Conservation (phyloP, 2,329 filamentous ascomycete species). For the Clarireedia monteithiana region DNA sequence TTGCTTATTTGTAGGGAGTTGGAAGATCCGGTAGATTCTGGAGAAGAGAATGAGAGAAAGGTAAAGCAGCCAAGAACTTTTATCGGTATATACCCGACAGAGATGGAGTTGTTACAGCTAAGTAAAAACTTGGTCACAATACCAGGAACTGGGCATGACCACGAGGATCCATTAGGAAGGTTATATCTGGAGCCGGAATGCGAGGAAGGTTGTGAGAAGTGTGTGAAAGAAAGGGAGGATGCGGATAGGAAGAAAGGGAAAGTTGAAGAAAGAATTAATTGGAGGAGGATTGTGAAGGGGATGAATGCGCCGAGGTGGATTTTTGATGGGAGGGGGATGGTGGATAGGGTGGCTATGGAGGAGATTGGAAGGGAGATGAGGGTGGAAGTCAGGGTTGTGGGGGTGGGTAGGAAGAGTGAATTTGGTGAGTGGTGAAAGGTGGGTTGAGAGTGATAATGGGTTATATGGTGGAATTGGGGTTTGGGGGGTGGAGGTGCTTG, state of each 20-base stretch:
- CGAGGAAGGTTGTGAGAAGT: conserved; percentile 28
- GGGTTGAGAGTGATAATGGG: too few species aligned
- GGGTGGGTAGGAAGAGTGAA: conserved; percentile 10
- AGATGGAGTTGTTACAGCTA: neutral
- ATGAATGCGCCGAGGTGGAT: conserved; percentile 41
- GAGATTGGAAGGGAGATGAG: conserved; percentile 18
- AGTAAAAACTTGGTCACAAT: neutral
- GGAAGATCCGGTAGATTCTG: conserved; percentile 24
- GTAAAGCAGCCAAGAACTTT: conserved; percentile 21
- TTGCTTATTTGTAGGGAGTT: conserved; percentile 46
- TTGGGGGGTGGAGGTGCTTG: too few species aligned
- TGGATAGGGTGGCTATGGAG: conserved; percentile 24
- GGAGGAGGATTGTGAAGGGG: conserved; percentile 36
- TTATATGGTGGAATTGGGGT: too few species aligned
- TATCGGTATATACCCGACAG: neutral
- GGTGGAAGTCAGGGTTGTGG: conserved; percentile 17
- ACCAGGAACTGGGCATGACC: too few species aligned
- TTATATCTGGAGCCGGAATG: conserved; percentile 23
- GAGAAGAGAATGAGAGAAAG: neutral
- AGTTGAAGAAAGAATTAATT: conserved; percentile 31
- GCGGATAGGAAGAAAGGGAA: conserved; percentile 16
- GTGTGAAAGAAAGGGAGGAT: conserved; percentile 13
- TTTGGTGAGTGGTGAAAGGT: neutral
- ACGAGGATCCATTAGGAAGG: conserved; percentile 1
- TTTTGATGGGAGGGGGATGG: conserved; percentile 38